These are phyloP conservation scores for Fagus sylvatica DNA, from an alignment of 306 rosid genomes.

Conservation along the genomic window DNA sequence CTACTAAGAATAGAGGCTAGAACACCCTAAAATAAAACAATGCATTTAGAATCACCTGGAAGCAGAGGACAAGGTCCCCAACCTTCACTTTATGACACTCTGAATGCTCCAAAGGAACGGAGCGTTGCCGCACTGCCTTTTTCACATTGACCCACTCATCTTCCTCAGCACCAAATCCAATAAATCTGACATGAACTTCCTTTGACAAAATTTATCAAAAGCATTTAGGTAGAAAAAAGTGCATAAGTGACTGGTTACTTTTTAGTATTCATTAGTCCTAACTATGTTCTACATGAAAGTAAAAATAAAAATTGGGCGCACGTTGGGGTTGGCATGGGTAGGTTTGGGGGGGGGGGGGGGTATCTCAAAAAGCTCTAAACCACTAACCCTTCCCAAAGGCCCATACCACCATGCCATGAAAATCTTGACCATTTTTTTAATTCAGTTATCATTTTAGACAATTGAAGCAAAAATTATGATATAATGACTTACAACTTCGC, in stretches of 20 bases:
- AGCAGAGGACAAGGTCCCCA: conserved; percentile 83
- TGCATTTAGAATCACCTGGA: conserved; percentile 58
- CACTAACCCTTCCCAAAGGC: background rate
- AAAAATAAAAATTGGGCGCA: too few relatives aligned
- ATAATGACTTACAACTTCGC: conserved; percentile 78
- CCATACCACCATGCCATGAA: background rate
- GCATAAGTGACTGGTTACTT: background rate
- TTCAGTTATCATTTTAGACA: conserved; percentile 7
- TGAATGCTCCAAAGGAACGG: conserved; percentile 68
- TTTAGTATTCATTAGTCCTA: background rate
- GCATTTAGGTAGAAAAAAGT: background rate
- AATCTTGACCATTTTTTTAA: background rate
- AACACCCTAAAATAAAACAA: background rate
- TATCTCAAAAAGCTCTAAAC: background rate
- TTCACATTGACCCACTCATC: conserved; percentile 87
- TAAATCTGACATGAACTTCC: conserved; percentile 93
- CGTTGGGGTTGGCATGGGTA: too few relatives aligned
- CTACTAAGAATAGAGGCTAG: background rate
- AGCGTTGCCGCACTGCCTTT: conserved; percentile 74
- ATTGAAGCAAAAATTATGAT: background rate
- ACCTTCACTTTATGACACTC: conserved; percentile 71
- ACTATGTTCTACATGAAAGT: background rate
- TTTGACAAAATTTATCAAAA: conserved; percentile 52
- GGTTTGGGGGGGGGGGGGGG: too few relatives aligned
- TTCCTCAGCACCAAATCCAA: conserved; percentile 90